Evolutionary conservation across 2,329 filamentous ascomycete genomes (phyloP).

Genomic region (Venturiaceae sp.): DNA sequence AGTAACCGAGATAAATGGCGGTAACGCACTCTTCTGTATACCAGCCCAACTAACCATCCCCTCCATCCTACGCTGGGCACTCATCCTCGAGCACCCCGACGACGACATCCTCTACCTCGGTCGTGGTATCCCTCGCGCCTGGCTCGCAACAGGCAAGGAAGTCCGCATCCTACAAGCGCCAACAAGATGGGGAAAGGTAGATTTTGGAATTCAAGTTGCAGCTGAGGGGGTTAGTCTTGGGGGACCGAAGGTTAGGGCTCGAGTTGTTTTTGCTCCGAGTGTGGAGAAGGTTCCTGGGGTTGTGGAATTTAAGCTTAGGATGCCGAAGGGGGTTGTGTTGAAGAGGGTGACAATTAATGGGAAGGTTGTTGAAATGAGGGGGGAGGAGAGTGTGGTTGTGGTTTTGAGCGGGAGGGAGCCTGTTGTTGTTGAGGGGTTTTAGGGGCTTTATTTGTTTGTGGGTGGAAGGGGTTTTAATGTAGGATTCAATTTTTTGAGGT

Average conservation of each 20-base stretch:
- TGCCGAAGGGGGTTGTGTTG: not conserved
- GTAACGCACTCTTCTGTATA: not conserved
- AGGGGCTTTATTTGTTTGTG: not conserved
- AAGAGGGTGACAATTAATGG: not conserved
- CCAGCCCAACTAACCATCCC: slow-evolving; percentile 7
- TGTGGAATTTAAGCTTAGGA: slow-evolving; percentile 1
- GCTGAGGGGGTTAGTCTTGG: not conserved
- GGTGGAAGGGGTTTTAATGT: too few species aligned
- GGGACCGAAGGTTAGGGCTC: not conserved
- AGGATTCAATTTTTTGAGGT: too few species aligned
- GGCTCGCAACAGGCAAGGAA: slow-evolving; percentile 2
- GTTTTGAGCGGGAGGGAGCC: not conserved
- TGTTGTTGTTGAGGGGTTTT: slow-evolving; percentile 1
- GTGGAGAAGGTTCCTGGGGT: not conserved
- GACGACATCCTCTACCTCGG: slow-evolving; percentile 2
- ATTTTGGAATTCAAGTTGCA: slow-evolving; percentile 1
- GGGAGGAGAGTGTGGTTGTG: not conserved
- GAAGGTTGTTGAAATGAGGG: not conserved
- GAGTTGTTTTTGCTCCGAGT: slow-evolving; percentile 5
- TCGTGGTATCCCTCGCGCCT: not conserved
- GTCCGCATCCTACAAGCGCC: not conserved
- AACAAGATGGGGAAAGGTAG: slow-evolving; percentile 3
- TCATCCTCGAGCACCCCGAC: slow-evolving; percentile 4
- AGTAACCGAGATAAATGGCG: not conserved
- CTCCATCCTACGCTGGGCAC: not conserved